Evolutionary conservation across 768 basidiomycete species (phyloP), one percentile per base, ranked within the genome.

Genomic region (Pleurotus citrinopileatus): DNA sequence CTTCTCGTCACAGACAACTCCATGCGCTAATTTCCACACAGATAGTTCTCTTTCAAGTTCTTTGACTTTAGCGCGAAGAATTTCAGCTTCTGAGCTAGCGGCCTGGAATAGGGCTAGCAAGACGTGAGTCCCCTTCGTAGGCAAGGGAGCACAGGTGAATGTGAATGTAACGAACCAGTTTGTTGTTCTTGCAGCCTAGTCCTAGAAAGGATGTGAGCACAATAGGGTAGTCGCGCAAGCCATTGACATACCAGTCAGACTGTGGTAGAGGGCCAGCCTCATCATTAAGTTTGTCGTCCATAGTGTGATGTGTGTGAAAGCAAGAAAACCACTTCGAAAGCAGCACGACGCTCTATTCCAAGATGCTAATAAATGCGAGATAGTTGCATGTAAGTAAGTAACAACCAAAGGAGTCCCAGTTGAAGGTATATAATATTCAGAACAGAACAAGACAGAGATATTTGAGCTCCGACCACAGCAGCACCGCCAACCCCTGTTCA

Each of bases 11-110:
- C 71, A 68, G 26, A 68, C 65, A 10, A 64, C 64, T 46, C 64
- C 67, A 22, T 67, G 60, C 1, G 70, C 75, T 22, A 66, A 56
- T 57, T 74, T 74, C 73, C 73, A 75, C 4, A 75, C 73, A 17
- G 61, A 56, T 26, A 74, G 54, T 60, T 75, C 73, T 52, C 68
- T 64, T 61, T 75, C 71, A 12, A 74, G 64, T 50, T 73, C 73
- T 51, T 65, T 64, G 3, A 71, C 65, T 25, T 67, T 63, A 3
- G 46, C 43, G 27, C 61, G 63, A 10, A 73, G 65, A 13, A 60
- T 61, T 38, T 59, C 60, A 54, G 73, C 74, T 46, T 63, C 61
- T 7, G 63, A 34, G 32, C 66, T 55, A 4, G 72, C 73, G 52
- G 56, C 59, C 37, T 57, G 60, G 56, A 73, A 71, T 17, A 74